Percentiles rank a stretch among this genome's conserved stretches.
phyloP scores from a whole-genome alignment of 768 basidiomycete species.

The Mycena floridula region DNA sequence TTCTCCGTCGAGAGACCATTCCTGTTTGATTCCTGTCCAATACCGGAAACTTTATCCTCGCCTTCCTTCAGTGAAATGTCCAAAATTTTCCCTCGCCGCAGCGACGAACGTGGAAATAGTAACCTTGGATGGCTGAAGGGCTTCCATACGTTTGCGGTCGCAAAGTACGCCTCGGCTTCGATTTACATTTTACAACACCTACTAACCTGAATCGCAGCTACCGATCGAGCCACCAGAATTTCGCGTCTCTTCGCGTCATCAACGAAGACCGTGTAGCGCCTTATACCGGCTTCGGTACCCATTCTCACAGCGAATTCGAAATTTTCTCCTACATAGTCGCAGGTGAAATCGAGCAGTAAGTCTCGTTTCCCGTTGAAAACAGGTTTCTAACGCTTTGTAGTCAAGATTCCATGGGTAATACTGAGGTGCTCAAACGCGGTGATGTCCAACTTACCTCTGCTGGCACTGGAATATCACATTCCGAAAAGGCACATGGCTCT shows the following conservation, averaged over 20 bases:
- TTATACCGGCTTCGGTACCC: slow-evolving; percentile 77
- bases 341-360: slow-evolving; percentile 79
- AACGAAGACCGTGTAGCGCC: slow-evolving; percentile 86
- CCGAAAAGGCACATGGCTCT: slow-evolving; percentile 41
- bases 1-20: too few relatives aligned
- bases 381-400: too few relatives aligned
- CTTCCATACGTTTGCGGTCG: slow-evolving; percentile 80
- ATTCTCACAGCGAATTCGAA: slow-evolving; percentile 80
- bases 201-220: slow-evolving; percentile 45
- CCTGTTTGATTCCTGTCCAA: too few relatives aligned
- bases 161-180: slow-evolving; percentile 38
- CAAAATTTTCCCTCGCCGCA: slow-evolving; percentile 49
- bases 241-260: slow-evolving; percentile 78
- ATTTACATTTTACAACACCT: background rate
- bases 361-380: too few relatives aligned
- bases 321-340: slow-evolving; percentile 85
- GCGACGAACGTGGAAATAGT: slow-evolving; percentile 61
- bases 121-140: slow-evolving; percentile 87
- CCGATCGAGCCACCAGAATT: slow-evolving; percentile 48
- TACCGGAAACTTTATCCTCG: too few relatives aligned
- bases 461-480: too few relatives aligned
- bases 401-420: too few relatives aligned
- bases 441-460: too few relatives aligned
- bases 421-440: too few relatives aligned
- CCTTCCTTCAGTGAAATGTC: too few relatives aligned